phyloP scores from a whole-genome alignment of 108 stramenopile genomes.

The Seminavis robusta region DNA sequence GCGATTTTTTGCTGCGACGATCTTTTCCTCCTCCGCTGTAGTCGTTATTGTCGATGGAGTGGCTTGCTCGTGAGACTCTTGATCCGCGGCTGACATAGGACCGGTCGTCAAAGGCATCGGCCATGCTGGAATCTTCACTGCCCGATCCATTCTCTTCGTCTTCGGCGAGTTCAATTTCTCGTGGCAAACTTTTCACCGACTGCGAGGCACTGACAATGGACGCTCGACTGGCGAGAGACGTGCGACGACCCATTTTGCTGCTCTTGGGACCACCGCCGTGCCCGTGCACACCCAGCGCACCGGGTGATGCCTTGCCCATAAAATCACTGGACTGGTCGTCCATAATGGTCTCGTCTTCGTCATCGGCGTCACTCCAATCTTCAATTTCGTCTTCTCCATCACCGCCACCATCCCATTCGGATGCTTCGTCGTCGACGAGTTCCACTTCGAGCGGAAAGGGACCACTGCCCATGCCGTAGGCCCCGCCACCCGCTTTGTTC shows the following conservation, averaged over 20 bases:
- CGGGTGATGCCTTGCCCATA: too few relatives aligned
- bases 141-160: conserved; percentile 30
- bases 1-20: background rate
- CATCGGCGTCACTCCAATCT: background rate
- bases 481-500: conserved; percentile 4
- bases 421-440: conserved; percentile 26
- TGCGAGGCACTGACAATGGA: conserved; percentile 10
- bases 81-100: conserved; percentile 1
- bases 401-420: conserved; percentile 10
- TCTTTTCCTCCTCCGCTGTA: background rate
- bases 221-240: too few relatives aligned
- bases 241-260: too few relatives aligned
- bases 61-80: background rate
- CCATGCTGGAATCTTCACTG: background rate
- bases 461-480: background rate
- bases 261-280: background rate
- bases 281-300: background rate
- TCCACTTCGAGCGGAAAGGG: conserved; percentile 13
- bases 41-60: background rate
- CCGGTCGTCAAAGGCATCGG: conserved; percentile 11
- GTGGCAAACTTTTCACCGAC: conserved; percentile 41
- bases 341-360: conserved; percentile 34
- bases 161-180: conserved; percentile 52
- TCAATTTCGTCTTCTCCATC: conserved; percentile 34
- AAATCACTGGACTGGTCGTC: too few relatives aligned